A percentile compares a stretch with the other conserved stretches of the same genome.
phyloP scores from a whole-genome alignment of 495 filamentous ascomycete genomes.

The Xylaria telfairii region DNA sequence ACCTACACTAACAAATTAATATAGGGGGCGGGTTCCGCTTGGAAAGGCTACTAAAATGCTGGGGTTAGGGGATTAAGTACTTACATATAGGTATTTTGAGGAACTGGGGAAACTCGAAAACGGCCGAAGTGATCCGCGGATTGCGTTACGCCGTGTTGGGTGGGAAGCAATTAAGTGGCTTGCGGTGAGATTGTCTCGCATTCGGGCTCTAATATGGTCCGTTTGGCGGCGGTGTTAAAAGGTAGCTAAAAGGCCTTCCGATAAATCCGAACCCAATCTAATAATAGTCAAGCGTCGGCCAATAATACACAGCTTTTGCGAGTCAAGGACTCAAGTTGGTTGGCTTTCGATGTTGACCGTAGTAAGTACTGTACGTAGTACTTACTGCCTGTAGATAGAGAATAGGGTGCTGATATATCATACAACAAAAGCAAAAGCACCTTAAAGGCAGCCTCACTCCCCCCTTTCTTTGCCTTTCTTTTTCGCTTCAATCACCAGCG shows the following conservation, averaged over 20 bases:
- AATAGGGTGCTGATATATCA: background rate
- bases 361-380: no score
- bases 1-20: no score
- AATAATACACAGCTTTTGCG: background rate
- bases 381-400: no score
- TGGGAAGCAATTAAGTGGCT: no score
- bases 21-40: no score
- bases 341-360: background rate
- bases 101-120: no score
- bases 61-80: no score
- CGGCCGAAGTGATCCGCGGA: no score
- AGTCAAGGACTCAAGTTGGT: background rate
- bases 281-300: background rate
- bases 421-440: background rate
- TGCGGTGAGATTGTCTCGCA: background rate
- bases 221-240: constrained; percentile 4
- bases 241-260: background rate
- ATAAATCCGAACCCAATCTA: background rate
- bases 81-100: no score
- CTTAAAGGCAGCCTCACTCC: background rate
- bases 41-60: no score
- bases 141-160: no score
- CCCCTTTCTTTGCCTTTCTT: background rate
- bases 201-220: background rate
- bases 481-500: background rate